A percentile compares a stretch with the other conserved stretches of the same genome.
These are phyloP conservation scores for Phanerochaete carnosa DNA, from an alignment of 768 basidiomycete genomes.

Conservation along the genomic window DNA sequence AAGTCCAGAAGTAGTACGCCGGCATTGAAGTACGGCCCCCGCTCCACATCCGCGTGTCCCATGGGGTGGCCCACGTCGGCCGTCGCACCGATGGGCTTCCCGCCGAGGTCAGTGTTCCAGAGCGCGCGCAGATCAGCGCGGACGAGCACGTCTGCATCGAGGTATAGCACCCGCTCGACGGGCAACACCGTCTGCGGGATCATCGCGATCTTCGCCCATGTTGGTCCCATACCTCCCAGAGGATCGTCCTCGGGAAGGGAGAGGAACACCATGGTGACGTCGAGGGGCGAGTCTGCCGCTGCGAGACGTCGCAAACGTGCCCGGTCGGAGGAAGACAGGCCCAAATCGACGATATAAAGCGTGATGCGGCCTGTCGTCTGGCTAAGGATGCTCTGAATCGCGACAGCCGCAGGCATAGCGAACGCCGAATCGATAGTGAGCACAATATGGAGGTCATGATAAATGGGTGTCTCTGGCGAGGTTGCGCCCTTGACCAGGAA, in stretches of 20 bases:
- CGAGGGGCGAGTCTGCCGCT: constrained; percentile 24
- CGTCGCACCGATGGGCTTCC: constrained; percentile 40
- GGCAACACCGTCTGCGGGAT: constrained; percentile 35
- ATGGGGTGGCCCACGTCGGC: constrained; percentile 47
- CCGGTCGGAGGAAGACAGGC: constrained; percentile 35
- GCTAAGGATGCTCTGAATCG: constrained; percentile 39
- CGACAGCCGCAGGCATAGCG: constrained; percentile 46
- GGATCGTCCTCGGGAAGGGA: constrained; percentile 32
- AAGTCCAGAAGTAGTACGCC: constrained; percentile 54
- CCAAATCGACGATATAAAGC: constrained; percentile 49
- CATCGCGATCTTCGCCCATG: constrained; percentile 54
- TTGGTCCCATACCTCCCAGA: constrained; percentile 25
- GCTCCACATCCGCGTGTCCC: constrained; percentile 37
- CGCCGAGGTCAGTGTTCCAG: constrained; percentile 44
- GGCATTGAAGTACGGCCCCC: constrained; percentile 48
- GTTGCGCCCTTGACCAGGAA: constrained; percentile 32
- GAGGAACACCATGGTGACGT: constrained; percentile 43
- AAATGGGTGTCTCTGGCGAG: constrained; percentile 25
- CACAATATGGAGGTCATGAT: constrained; percentile 47
- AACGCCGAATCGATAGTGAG: constrained; percentile 41
- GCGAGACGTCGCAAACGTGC: constrained; percentile 23
- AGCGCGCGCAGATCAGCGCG: constrained; percentile 35
- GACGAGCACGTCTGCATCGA: constrained; percentile 52
- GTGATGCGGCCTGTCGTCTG: constrained; percentile 37
- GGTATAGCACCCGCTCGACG: constrained; percentile 46